A percentile compares a stretch with the other conserved stretches of the same genome.
Conservation (phyloP, 2,329 filamentous ascomycete species). For the Epichloe typhina region DNA sequence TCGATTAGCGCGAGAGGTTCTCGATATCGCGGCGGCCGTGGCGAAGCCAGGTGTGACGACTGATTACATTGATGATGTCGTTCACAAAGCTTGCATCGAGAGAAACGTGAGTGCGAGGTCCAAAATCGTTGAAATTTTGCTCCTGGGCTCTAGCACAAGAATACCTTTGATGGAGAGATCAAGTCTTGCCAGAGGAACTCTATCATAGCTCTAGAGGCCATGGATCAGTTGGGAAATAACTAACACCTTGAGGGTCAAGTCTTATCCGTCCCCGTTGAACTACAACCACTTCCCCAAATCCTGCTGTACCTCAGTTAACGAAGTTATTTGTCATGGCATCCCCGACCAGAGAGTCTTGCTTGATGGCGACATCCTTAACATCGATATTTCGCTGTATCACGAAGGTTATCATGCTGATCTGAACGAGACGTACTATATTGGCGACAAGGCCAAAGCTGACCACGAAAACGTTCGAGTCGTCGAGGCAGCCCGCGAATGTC, state of each 20-base stretch:
- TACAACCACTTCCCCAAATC: constrained; percentile 97
- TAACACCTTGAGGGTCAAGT: constrained; percentile 45
- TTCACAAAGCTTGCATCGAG: constrained; percentile 89
- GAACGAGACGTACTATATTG: constrained; percentile 98
- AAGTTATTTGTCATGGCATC: constrained; percentile 97
- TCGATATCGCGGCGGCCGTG: constrained; percentile 80
- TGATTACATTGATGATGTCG: constrained; percentile 86
- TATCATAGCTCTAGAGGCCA: neutral
- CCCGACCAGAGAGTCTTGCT: constrained; percentile 77
- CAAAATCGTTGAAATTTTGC: neutral
- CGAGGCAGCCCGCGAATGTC: constrained; percentile 76
- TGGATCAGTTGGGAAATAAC: neutral
- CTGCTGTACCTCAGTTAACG: constrained; percentile 90
- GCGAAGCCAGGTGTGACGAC: constrained; percentile 87
- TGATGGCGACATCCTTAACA: constrained; percentile 94
- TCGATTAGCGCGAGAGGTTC: constrained; percentile 71
- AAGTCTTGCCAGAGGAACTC: neutral
- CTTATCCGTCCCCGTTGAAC: constrained; percentile 88
- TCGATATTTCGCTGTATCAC: constrained; percentile 90
- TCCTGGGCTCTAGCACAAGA: neutral
- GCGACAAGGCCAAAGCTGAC: constrained; percentile 71
- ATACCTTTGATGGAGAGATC: neutral
- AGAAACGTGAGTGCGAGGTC: constrained; percentile 53
- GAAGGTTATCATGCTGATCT: constrained; percentile 91
- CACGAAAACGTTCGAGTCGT: constrained; percentile 82